Evolutionary conservation across 331 rosid species (phyloP).

Genomic region (Phaseolus coccineus): DNA sequence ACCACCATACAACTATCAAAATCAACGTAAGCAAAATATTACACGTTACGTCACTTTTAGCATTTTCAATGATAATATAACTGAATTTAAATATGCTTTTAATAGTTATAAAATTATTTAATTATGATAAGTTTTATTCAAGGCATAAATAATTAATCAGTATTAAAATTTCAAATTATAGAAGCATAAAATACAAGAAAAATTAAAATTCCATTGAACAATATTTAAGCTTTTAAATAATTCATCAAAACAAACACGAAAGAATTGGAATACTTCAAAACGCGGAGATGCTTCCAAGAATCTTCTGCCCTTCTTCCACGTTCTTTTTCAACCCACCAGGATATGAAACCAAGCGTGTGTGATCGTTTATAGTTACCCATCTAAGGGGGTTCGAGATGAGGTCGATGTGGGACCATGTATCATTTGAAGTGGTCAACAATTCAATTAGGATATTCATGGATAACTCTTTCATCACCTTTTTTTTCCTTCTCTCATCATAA

Average conservation of each 20-base stretch:
- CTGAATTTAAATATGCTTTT: too few relatives aligned
- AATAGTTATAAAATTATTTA: too few relatives aligned
- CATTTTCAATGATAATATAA: background rate
- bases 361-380: constrained; percentile 1
- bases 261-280: background rate
- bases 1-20: background rate
- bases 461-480: background rate
- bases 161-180: too few relatives aligned
- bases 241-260: too few relatives aligned
- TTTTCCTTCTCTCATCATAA: background rate
- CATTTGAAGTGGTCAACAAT: constrained; percentile 59
- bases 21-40: constrained; percentile 48
- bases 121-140: too few relatives aligned
- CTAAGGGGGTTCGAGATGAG: constrained; percentile 14
- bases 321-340: constrained; percentile 41
- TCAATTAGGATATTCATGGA: constrained; percentile 21
- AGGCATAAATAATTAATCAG: too few relatives aligned
- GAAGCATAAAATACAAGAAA: too few relatives aligned
- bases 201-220: too few relatives aligned
- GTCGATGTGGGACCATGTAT: background rate
- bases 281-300: constrained; percentile 49
- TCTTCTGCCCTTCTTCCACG: constrained; percentile 68
- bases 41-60: background rate
- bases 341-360: background rate
- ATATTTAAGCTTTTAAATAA: too few relatives aligned